phyloP scores from a whole-genome alignment of 345 rosid species.

The Lumnitzera littorea region DNA sequence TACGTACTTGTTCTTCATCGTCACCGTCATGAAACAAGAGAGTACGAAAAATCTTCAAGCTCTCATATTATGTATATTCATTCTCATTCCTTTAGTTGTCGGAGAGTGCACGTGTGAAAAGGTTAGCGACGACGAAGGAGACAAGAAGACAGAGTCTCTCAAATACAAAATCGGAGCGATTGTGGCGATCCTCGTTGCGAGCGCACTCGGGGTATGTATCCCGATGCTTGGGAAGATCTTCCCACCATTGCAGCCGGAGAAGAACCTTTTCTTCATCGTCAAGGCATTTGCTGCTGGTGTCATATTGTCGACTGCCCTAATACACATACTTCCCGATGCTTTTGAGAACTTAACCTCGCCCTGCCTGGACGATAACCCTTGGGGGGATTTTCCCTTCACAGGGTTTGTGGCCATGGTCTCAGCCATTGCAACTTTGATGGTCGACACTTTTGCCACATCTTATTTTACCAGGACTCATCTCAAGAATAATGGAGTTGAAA shows the following conservation, averaged over 20 bases:
- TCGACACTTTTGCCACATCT: constrained; percentile 39
- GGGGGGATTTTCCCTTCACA: constrained; percentile 42
- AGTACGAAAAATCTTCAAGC: too few relatives aligned
- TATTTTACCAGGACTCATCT: constrained; percentile 12
- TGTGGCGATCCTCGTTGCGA: constrained; percentile 27
- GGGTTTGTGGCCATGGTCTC: constrained; percentile 46
- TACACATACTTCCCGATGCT: constrained; percentile 51
- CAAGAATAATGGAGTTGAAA: background rate
- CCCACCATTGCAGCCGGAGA: constrained; percentile 28
- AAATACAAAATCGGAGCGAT: constrained; percentile 30
- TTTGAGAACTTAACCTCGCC: constrained; percentile 35
- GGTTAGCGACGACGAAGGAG: background rate
- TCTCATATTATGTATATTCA: too few relatives aligned
- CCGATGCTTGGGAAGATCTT: constrained; percentile 29
- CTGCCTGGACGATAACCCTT: constrained; percentile 32
- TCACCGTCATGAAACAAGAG: too few relatives aligned
- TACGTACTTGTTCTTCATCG: too few relatives aligned
- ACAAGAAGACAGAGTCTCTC: constrained; percentile 7
- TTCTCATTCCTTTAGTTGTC: too few relatives aligned
- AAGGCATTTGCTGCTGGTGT: constrained; percentile 56
- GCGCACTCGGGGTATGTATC: constrained; percentile 35
- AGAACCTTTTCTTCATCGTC: constrained; percentile 27
- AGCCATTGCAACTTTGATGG: constrained; percentile 35
- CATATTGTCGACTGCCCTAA: constrained; percentile 41
- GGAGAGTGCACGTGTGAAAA: constrained; percentile 19